Percentiles rank a stretch among this genome's conserved stretches.
Conservation (phyloP, 192 early-diverging fungal genomes). For the Jimgerdemannia flammicorona region DNA sequence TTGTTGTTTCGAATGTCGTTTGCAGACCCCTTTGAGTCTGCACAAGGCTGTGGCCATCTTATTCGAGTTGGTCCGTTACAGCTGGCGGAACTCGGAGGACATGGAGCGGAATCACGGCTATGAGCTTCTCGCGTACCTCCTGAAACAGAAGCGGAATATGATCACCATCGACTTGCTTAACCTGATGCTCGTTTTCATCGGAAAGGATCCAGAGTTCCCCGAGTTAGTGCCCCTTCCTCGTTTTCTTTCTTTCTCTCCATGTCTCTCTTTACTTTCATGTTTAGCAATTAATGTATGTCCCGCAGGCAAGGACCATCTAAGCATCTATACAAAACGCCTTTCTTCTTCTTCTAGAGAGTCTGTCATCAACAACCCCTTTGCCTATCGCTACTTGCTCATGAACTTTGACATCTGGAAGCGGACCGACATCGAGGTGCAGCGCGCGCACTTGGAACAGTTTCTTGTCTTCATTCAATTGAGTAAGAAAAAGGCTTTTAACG, state of each 20-base stretch:
- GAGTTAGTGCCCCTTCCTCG: constrained; percentile 32
- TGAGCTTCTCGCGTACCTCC: constrained; percentile 56
- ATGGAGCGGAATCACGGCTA: constrained; percentile 68
- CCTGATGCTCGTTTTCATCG: constrained; percentile 56
- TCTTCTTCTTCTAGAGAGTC: constrained; percentile 40
- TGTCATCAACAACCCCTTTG: constrained; percentile 59
- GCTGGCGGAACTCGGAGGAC: constrained; percentile 68
- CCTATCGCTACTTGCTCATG: constrained; percentile 57
- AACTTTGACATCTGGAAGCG: constrained; percentile 69
- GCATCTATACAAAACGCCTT: too few relatives aligned
- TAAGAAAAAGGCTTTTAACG: constrained; percentile 50
- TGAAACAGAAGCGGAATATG: constrained; percentile 60
- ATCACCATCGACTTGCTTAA: constrained; percentile 56
- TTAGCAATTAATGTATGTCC: too few relatives aligned
- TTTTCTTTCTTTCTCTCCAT: background rate
- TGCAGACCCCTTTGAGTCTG: constrained; percentile 35
- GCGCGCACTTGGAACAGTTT: constrained; percentile 58
- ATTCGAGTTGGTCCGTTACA: constrained; percentile 56
- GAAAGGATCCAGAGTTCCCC: constrained; percentile 44
- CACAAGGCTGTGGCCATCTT: constrained; percentile 50
- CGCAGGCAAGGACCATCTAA: too few relatives aligned
- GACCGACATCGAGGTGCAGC: constrained; percentile 48
- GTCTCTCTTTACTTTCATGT: constrained; percentile 11
- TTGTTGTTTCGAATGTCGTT: background rate
- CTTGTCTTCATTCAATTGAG: constrained; percentile 53